Evolutionary conservation across 1,284 basidiomycete genomes (phyloP), one percentile per base, ranked within the genome.

Genomic region (Puccinia polysora): DNA sequence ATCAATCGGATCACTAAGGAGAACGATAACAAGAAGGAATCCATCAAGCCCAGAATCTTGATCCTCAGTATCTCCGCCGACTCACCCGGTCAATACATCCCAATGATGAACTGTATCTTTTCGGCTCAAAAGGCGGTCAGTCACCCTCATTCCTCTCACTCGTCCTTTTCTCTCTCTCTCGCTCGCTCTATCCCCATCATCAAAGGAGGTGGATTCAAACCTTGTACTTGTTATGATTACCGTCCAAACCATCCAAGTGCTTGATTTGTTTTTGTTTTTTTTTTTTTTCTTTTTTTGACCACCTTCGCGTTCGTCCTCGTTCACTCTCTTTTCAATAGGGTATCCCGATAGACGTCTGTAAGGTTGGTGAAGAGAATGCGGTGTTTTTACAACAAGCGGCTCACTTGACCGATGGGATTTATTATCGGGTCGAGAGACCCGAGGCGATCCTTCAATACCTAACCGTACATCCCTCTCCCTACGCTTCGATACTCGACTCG

Each of bases 81-180:
- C 80, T 84, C 88, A 18, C 88, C 90, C 6, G 85, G 88, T 1
- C 89, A 91, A 32, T 95, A 95, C 80, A 95, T 98, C 65, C 90
- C 95, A 12, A 87, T 98, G 80, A 99, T 99, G 96, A 98, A 98
- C 80, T 89, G 92, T 72, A 97, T 98, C 65, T 99, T 99, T 81
- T 94, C 93, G 2, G 96, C 96, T 0, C 96, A 99, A 80, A 98
- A 98, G 82, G 84, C 91, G 73, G 92, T 89, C 75, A 76, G 86
- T 36, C 55, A 25, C 43, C 43, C 15, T 7, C 18, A 14, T 18
- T 15, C 14, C 49, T 56, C 18, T 0, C 14, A 34, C 7, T 12
- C 8, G 14, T 53, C 5, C 32, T 40, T 40, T n/a, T 12, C 10
- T 15, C 36, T 12, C 25, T 34, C n/a, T n/a, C n/a, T n/a, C n/a